Base-by-base conservation (phyloP, 257 asterid species). In the Solanum tarapatanum region DNA sequence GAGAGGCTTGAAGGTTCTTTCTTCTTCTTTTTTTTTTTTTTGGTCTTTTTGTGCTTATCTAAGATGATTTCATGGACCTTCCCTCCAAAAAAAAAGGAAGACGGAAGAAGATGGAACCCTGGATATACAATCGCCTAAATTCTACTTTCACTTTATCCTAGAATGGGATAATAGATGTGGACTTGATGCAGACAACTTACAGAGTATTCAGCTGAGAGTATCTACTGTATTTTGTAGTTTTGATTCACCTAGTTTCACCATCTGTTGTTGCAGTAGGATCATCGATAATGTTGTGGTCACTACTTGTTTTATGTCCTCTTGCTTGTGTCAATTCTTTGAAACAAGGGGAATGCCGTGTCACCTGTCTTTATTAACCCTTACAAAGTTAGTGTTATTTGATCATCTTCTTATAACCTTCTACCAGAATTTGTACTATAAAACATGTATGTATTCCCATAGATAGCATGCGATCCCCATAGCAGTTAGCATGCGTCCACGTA, bases 1-100 rank as follows among this genome's bases (percentile, higher is more conserved):
- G 99, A 97, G 93, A 92, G 99, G 87, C 98, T 96, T 76, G 99
- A 96, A 96, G 99, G 99, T 97, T 90, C 37, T 33, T 58, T 66
- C 33, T 8, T 84, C 17, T 19, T 39, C 43, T 37, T 45, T 0
- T 55, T 51, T 5, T 51, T 5, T 68, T 39, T 41, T 37, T 30
- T 6, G 9, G 17, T 74, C 43, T 76, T 74, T 35, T 58, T 12
- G 43, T 86, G 62, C 75, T 24, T 86, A 23, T 41, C 37, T 26
- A 58, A 32, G 41, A 36, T 74, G 41, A n/a, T 11, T 64, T 64
- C 72, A 64, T n/a, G 32, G 55, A 23, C 24, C 14, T 21, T 4
- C 16, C 58, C 24, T 11, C 35, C 7, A 39, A n/a, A 12, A 77
- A 51, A 39, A 28, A 8, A 26, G 37, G 21, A 75, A 21, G 17